Percentiles rank a stretch among this genome's conserved stretches.
These are phyloP conservation scores for Bigelowiella natans DNA, from an alignment of 78 protist genomes.

Conservation along the genomic window DNA sequence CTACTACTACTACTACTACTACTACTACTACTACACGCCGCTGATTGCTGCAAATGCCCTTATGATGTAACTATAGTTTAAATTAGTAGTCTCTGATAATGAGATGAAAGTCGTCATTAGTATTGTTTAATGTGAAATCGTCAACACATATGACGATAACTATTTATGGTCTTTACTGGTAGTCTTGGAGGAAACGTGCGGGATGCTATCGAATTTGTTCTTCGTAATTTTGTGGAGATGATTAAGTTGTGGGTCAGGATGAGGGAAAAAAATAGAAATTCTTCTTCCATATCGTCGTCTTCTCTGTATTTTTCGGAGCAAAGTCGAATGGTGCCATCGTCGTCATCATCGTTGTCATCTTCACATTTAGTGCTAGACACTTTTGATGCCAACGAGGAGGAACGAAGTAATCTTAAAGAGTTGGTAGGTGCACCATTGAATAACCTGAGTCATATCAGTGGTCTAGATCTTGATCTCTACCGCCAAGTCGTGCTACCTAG, in stretches of 20 bases:
- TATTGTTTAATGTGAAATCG: no score
- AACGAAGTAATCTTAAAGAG: slow-evolving; percentile 64
- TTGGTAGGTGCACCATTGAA: slow-evolving; percentile 81
- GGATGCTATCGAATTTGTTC: slow-evolving; percentile 74
- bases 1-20: no score
- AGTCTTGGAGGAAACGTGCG: slow-evolving; percentile 44
- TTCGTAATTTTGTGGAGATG: slow-evolving; percentile 88
- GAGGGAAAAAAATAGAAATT: slow-evolving; percentile 62
- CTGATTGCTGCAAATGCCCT: no score
- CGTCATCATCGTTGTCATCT: slow-evolving; percentile 76
- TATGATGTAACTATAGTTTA: no score
- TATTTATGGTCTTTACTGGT: no score
- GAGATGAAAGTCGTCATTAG: no score
- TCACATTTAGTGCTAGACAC: no score
- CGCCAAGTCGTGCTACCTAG: no score
- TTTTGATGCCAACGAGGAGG: no score
- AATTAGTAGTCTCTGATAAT: no score
- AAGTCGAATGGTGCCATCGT: slow-evolving; percentile 59
- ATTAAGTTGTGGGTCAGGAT: slow-evolving; percentile 94
- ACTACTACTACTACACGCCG: no score
- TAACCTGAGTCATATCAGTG: slow-evolving; percentile 72
- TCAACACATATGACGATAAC: neutral
- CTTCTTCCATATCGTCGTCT: neutral
- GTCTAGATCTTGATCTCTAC: no score
- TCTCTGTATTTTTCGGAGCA: neutral